A percentile compares a stretch with the other conserved stretches of the same genome.
phyloP scores from a whole-genome alignment of 257 asterid genomes.

The Gynochthodes officinalis region DNA sequence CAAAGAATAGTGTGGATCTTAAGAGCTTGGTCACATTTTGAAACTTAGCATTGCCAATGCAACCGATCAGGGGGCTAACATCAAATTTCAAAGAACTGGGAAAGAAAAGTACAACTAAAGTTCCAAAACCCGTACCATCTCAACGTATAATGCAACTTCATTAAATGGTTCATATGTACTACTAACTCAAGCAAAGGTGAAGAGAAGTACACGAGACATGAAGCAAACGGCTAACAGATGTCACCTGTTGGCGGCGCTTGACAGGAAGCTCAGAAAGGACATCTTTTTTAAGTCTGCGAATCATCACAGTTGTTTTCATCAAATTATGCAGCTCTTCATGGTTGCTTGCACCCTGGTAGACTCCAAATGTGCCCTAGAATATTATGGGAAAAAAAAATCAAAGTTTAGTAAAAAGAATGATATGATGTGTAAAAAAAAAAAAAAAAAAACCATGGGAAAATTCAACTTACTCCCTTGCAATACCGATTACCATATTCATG shows the following conservation, averaged over 20 bases:
- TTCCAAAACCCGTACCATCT: not conserved
- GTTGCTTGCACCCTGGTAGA: conserved; percentile 96
- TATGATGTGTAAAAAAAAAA: conserved; percentile 1
- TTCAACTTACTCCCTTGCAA: conserved; percentile 91
- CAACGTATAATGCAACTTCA: not conserved
- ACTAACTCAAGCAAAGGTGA: not conserved
- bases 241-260: conserved; percentile 92
- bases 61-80: not conserved
- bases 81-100: not conserved
- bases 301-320: conserved; percentile 91
- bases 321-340: conserved; percentile 94
- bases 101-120: conserved; percentile 2
- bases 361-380: conserved; percentile 76
- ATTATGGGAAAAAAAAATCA: not conserved
- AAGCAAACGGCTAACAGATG: conserved; percentile 2
- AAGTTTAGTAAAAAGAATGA: not conserved
- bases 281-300: conserved; percentile 92
- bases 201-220: conserved; percentile 10
- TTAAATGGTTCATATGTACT: not conserved
- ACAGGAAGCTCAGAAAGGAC: conserved; percentile 89
- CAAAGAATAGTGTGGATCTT: not conserved
- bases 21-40: not conserved
- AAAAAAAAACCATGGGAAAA: not conserved
- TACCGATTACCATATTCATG: conserved; percentile 91
- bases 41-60: not conserved